Base-by-base conservation (phyloP, 2,329 filamentous ascomycete genomes). In the Scedosporium aurantiacum region DNA sequence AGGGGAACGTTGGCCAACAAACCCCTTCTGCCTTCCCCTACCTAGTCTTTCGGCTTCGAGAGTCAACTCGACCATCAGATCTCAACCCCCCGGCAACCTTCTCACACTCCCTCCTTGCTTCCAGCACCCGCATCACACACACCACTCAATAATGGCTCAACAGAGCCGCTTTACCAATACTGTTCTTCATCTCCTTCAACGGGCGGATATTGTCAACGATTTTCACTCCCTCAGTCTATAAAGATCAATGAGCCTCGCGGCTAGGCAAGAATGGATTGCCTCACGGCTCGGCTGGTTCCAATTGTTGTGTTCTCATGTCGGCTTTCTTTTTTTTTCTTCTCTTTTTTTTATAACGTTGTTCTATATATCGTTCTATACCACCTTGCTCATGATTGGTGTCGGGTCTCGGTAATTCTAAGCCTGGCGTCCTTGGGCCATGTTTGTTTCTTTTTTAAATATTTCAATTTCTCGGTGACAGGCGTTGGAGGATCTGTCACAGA, bases 171-270 rank as follows among this genome's bases (percentile, higher is more conserved):
- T 18, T 52, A 21, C 23, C 43, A 47, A 47, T 32, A 41, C 37
- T 18, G n/a, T 54, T 27, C 14, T 60, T 23, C 43, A 37, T 60
- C 10, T 41, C 52, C 32, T 61, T 47, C 32, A 27, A 21, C 21
- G 52, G 60, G 52, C 40, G 60, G 56, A 37, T 52, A 18, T 25
- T 32, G 32, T 61, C 45, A 7, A 56, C 32, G 25, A 40, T 57
- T 57, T 41, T 37, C 45, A 25, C 25, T 41, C 37, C 28, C 56
- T 41, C 18, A 55, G 14, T 27, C 21, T 43, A 57, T 12, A 45
- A 61, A 58, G 55, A 61, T 58, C 37, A 32, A 61, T 61, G 60
- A 40, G 60, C 60, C 60, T 61, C 60, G 55, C 60, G 60, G 60
- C 60, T 61, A 50, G 55, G 56, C 60, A 58, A 61, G 55, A 61